A percentile compares a stretch with the other conserved stretches of the same genome.
Conservation (phyloP, 192 early-diverging fungal genomes). For the Rhizophagus sp. region DNA sequence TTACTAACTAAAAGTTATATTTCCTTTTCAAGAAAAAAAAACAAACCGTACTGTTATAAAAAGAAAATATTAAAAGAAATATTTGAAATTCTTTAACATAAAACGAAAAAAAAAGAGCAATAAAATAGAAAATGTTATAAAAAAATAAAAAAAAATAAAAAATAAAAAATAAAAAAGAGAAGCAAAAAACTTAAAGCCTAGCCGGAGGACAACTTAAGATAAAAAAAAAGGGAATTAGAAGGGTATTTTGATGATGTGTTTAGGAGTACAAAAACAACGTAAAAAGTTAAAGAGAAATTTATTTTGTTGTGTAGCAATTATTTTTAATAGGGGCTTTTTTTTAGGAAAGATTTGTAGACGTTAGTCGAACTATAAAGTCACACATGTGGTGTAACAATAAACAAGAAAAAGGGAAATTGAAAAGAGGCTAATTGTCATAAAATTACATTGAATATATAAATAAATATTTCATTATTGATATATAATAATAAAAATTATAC, state of each 20-base stretch:
- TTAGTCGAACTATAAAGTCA: not conserved
- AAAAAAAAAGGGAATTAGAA: not conserved
- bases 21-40: too few species aligned
- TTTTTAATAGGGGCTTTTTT: constrained; percentile 10
- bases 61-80: too few species aligned
- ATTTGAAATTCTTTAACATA: too few species aligned
- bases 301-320: not conserved
- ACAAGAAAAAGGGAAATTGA: constrained; percentile 13
- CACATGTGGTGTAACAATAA: constrained; percentile 13
- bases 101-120: too few species aligned
- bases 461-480: not conserved
- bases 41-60: too few species aligned
- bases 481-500: not conserved
- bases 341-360: not conserved
- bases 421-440: constrained; percentile 7
- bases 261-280: not conserved
- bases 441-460: not conserved
- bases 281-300: not conserved
- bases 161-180: not conserved
- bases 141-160: too few species aligned
- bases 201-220: too few species aligned
- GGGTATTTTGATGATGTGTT: not conserved
- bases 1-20: too few species aligned
- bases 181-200: not conserved
- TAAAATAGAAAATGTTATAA: too few species aligned